These are phyloP conservation scores for Dipteronia sinensis DNA, from an alignment of 345 rosid species.

Conservation along the genomic window DNA sequence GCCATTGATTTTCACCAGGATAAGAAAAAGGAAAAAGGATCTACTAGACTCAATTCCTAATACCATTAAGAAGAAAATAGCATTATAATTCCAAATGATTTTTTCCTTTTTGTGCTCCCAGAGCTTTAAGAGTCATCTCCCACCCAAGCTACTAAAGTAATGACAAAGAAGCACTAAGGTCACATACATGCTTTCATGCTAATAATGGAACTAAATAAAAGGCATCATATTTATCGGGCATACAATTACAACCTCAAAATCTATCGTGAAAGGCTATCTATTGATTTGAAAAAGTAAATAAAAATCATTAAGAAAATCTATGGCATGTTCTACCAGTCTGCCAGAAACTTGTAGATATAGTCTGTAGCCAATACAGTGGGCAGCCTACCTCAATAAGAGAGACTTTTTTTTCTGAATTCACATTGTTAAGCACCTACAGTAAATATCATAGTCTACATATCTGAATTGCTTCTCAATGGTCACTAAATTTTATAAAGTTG, in stretches of 20 bases:
- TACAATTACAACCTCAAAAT: neutral
- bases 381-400: neutral
- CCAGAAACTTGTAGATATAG: neutral
- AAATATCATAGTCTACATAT: neutral
- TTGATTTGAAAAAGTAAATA: too few species aligned
- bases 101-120: neutral
- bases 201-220: neutral
- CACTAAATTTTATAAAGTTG: neutral
- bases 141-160: neutral
- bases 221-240: neutral
- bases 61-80: neutral
- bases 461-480: neutral
- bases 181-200: neutral
- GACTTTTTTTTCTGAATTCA: neutral
- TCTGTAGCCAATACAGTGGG: neutral
- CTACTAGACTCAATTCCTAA: neutral
- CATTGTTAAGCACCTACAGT: neutral
- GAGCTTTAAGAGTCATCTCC: neutral
- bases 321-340: neutral
- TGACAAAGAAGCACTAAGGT: neutral
- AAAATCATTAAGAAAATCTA: neutral
- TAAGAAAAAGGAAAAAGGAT: neutral
- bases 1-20: conserved; percentile 1
- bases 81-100: neutral
- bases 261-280: neutral